A percentile compares a stretch with the other conserved stretches of the same genome.
Conservation (phyloP, 768 basidiomycete genomes). For the Stropharia rugosoannulata region DNA sequence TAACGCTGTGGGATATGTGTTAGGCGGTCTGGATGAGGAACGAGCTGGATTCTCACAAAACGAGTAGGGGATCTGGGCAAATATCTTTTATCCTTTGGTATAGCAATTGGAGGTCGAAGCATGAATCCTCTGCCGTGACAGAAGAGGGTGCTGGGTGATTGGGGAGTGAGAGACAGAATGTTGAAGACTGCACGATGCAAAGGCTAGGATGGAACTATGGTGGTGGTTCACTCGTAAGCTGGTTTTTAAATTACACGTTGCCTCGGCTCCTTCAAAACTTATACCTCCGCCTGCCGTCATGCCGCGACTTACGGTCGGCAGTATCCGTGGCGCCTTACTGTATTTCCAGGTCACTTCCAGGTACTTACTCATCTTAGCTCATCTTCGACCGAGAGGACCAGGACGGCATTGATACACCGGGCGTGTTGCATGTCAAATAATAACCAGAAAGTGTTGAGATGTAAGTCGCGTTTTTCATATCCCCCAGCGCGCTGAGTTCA, state of each 20-base stretch:
- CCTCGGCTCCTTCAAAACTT: slow-evolving; percentile 21
- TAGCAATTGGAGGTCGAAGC: slow-evolving; percentile 86
- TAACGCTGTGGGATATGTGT: slow-evolving; percentile 46
- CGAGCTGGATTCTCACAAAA: slow-evolving; percentile 40
- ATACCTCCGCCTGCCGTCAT: slow-evolving; percentile 1
- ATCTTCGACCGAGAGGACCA: too few species aligned
- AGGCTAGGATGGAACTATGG: slow-evolving; percentile 19
- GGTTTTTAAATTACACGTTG: slow-evolving; percentile 24
- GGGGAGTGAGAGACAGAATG: slow-evolving; percentile 58
- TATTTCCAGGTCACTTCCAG: too few species aligned
- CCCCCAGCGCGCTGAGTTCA: too few species aligned
- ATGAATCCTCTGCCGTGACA: slow-evolving; percentile 85
- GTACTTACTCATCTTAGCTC: too few species aligned
- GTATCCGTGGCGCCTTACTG: too few species aligned
- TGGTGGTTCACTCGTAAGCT: slow-evolving; percentile 26
- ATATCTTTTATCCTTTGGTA: slow-evolving; percentile 64
- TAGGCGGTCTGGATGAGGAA: not conserved
- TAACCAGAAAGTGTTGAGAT: too few species aligned
- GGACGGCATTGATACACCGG: too few species aligned
- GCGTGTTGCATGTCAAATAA: too few species aligned
- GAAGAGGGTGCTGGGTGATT: slow-evolving; percentile 45
- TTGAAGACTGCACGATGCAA: slow-evolving; percentile 43
- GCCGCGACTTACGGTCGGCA: not conserved
- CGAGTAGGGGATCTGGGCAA: slow-evolving; percentile 47
- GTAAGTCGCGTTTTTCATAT: too few species aligned